These are phyloP conservation scores for Eleusine indica DNA, from an alignment of 176 grass and related monocot genomes.

Conservation along the genomic window DNA sequence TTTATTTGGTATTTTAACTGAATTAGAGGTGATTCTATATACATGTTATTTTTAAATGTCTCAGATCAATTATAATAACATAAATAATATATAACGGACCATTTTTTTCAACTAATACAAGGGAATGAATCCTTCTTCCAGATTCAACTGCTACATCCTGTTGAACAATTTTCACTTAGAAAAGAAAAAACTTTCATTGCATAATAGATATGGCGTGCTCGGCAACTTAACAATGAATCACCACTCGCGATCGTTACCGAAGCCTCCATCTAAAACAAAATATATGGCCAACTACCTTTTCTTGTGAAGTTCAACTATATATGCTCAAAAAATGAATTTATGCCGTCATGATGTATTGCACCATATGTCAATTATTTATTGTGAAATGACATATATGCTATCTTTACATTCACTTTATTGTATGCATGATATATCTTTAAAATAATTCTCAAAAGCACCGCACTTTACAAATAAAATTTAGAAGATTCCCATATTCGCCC, in stretches of 20 bases:
- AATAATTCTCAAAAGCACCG: slow-evolving; percentile 19
- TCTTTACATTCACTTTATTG: slow-evolving; percentile 8
- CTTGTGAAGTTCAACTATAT: not conserved
- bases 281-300: not conserved
- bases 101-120: not conserved
- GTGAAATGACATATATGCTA: not conserved
- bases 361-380: not conserved
- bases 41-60: not conserved
- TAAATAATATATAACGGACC: not conserved
- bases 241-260: not conserved
- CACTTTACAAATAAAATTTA: not conserved
- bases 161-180: too few relatives aligned
- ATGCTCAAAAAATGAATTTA: slow-evolving; percentile 1
- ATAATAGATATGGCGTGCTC: not conserved
- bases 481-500: not conserved
- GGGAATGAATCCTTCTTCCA: not conserved
- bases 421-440: not conserved
- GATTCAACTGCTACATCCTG: not conserved
- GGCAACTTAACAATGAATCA: not conserved
- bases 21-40: not conserved
- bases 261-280: not conserved
- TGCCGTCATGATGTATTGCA: not conserved
- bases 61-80: not conserved
- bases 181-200: not conserved
- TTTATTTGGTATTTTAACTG: not conserved